Base-by-base conservation (phyloP, 192 early-diverging fungal genomes). In the Backusella westeae region DNA sequence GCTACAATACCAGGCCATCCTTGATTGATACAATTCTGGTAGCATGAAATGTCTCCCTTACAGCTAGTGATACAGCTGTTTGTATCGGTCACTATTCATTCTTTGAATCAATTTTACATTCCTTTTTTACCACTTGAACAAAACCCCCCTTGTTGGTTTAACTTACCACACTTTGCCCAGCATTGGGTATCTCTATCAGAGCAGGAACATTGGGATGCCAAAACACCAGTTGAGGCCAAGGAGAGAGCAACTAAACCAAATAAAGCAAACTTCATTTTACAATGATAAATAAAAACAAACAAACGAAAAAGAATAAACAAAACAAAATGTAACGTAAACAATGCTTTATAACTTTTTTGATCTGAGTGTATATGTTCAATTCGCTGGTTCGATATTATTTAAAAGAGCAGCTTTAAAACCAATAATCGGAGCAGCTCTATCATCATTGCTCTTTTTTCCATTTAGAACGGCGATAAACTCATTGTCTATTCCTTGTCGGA, bases 141-240 rank as follows among this genome's bases (percentile, higher is more conserved):
- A 56, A 4, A 9, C 0, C 21, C 56, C 4, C 26, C 9, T 9
- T 56, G 1, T 56, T 12, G 7, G 0, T 63, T 59, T 12, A 10
- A 59, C 53, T 59, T 59, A 59, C 53, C 53, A 59, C 53, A 59
- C 23, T 59, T 59, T 23, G 53, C n/a, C 53, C 53, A 59, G 23
- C 56, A 63, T n/a, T 63, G 56, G 8, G 56, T 63, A 15, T 63
- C 56, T 29, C 5, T 14, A 63, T 23, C 23, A 29, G 23, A 8
- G 26, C 56, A 63, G 12, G 56, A 21, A 14, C 56, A 63, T 63
- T 10, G 56, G 7, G 21, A 23, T 14, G 56, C 56, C 56, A 63
- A 63, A 63, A 63, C 56, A 29, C 26, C 56, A 29, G 56, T 14
- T 26, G 56, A 26, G 12, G 56, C 56, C 23, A 63, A 63, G 26